These are phyloP conservation scores for Gossypium mustelinum DNA, from an alignment of 345 rosid species.

Conservation along the genomic window DNA sequence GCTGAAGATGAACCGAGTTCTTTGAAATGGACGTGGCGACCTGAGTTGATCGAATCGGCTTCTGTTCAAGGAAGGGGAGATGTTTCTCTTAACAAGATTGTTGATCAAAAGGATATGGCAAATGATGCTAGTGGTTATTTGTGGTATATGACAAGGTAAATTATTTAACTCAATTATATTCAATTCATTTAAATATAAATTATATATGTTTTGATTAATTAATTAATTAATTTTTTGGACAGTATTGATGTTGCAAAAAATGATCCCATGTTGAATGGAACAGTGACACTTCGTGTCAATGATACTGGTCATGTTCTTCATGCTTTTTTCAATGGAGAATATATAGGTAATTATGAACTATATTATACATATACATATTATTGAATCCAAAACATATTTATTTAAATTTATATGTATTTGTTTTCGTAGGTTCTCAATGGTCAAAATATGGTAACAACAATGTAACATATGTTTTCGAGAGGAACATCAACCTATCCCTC, in stretches of 20 bases:
- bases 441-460: too few species aligned
- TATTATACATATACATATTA: not conserved
- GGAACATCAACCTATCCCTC: too few species aligned
- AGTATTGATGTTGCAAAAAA: conserved; percentile 20
- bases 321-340: conserved; percentile 37
- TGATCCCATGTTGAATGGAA: conserved; percentile 16
- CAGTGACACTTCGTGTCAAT: conserved; percentile 27
- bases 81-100: conserved; percentile 21
- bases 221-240: not conserved
- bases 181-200: too few species aligned
- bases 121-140: too few species aligned
- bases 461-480: too few species aligned
- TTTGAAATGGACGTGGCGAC: conserved; percentile 59
- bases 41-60: conserved; percentile 31
- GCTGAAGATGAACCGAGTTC: conserved; percentile 31
- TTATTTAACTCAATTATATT: not conserved
- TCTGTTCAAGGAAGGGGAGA: conserved; percentile 33
- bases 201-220: not conserved
- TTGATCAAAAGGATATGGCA: conserved; percentile 47
- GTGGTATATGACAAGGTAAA: not conserved
- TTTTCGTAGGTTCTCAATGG: not conserved
- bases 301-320: conserved; percentile 36
- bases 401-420: not conserved
- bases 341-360: conserved; percentile 22
- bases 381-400: not conserved